Evolutionary conservation across 2,329 filamentous ascomycete genomes (phyloP).

Genomic region (Botrytis deweyae): DNA sequence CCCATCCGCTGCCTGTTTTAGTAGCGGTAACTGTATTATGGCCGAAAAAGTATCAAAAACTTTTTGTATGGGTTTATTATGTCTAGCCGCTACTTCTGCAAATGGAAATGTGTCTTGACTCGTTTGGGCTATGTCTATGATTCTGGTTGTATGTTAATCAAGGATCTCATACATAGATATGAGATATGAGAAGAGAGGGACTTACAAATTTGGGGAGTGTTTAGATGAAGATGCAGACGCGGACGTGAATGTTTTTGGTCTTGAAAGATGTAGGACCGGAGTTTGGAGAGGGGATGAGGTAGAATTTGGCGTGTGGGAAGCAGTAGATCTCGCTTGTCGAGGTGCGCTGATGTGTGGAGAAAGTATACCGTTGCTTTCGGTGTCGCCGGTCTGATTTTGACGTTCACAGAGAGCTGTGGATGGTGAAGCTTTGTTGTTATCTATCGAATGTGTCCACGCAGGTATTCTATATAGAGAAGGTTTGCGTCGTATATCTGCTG

Average conservation of each 20-base stretch:
- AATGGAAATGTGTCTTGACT: constrained; percentile 49
- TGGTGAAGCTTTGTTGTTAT: background rate
- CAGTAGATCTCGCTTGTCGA: background rate
- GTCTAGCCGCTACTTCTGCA: constrained; percentile 47
- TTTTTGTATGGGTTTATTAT: constrained; percentile 45
- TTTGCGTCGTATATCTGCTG: constrained; percentile 31
- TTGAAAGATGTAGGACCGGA: background rate
- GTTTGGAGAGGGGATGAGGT: background rate
- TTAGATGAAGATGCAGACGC: constrained; percentile 19
- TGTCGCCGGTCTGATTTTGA: background rate
- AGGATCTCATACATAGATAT: constrained; percentile 3
- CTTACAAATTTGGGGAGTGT: constrained; percentile 35
- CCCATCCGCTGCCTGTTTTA: constrained; percentile 48
- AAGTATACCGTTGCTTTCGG: no score
- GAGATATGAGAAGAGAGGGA: constrained; percentile 12
- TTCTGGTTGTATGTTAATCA: constrained; percentile 40
- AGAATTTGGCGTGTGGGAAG: background rate
- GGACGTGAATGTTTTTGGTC: constrained; percentile 12
- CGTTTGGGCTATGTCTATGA: constrained; percentile 52
- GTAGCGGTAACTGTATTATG: constrained; percentile 49
- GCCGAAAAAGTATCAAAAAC: constrained; percentile 50
- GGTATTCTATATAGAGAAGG: constrained; percentile 36
- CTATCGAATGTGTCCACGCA: constrained; percentile 24
- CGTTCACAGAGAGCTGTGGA: background rate
- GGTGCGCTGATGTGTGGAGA: background rate